phyloP scores from a whole-genome alignment of 148 eudicot genomes.

The Fallopia convolvulus region DNA sequence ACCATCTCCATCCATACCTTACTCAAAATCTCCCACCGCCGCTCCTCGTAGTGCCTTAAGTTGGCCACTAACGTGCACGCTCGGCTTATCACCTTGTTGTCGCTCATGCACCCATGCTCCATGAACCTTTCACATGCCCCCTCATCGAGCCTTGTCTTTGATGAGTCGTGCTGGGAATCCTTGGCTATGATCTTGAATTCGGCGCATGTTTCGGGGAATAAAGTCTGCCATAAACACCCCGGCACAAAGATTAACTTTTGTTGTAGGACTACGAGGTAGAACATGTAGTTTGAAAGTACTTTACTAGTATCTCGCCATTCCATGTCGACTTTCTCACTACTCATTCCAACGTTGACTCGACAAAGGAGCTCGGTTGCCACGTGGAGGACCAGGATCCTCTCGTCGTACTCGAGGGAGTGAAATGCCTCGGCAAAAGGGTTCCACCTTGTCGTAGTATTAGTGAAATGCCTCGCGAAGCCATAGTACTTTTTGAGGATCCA shows the following conservation, averaged over 20 bases:
- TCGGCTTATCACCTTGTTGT: slow-evolving; percentile 10
- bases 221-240: neutral
- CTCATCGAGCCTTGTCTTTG: neutral
- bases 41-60: neutral
- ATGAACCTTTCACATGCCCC: neutral
- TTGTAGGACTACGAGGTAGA: neutral
- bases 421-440: slow-evolving; percentile 2
- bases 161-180: neutral
- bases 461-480: no score
- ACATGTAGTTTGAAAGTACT: slow-evolving; percentile 1
- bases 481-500: neutral
- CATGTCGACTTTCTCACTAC: neutral
- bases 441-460: neutral
- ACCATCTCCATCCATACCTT: slow-evolving; percentile 12
- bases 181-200: neutral
- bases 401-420: neutral
- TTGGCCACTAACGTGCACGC: neutral
- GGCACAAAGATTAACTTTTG: slow-evolving; percentile 3
- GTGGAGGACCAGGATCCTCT: slow-evolving; percentile 7
- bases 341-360: neutral
- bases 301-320: neutral
- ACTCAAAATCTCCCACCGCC: slow-evolving; percentile 6
- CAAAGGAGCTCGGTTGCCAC: slow-evolving; percentile 1
- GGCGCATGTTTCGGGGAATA: neutral
- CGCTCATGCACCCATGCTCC: neutral